These are phyloP conservation scores for Populus pruinosa DNA, from an alignment of 345 rosid genomes.

Conservation along the genomic window DNA sequence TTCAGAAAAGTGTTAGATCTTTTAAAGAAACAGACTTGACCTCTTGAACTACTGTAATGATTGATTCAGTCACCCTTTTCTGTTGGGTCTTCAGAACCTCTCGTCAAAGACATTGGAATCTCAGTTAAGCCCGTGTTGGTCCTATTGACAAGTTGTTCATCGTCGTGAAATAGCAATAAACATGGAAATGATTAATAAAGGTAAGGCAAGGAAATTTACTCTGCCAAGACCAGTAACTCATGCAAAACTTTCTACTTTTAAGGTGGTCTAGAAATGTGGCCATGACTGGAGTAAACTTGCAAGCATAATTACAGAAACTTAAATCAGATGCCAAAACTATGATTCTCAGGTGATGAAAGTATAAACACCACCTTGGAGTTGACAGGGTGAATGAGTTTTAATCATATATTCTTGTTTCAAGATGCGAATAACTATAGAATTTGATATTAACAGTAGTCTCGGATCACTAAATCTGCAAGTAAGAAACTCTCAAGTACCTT, in stretches of 20 bases:
- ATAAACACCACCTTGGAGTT: not conserved
- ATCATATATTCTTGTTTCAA: too few relatives aligned
- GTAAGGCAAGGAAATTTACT: not conserved
- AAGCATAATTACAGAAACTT: not conserved
- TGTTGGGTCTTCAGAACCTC: too few relatives aligned
- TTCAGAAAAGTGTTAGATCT: too few relatives aligned
- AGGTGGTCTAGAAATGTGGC: not conserved
- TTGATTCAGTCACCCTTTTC: too few relatives aligned
- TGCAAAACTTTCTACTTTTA: not conserved
- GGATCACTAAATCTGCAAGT: too few relatives aligned
- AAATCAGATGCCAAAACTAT: not conserved
- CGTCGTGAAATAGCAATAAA: not conserved
- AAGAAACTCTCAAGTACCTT: too few relatives aligned
- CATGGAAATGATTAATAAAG: not conserved
- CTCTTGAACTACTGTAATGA: too few relatives aligned
- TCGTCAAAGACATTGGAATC: not conserved
- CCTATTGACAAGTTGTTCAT: not conserved
- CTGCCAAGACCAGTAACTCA: not conserved
- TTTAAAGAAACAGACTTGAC: too few relatives aligned
- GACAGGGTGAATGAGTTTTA: too few relatives aligned
- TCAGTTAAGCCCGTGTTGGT: not conserved
- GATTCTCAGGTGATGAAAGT: not conserved
- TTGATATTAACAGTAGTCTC: too few relatives aligned
- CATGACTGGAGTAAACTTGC: not conserved
- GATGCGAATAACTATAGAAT: too few relatives aligned